phyloP scores from a whole-genome alignment of 257 asterid species.

The Penstemon eatonii region DNA sequence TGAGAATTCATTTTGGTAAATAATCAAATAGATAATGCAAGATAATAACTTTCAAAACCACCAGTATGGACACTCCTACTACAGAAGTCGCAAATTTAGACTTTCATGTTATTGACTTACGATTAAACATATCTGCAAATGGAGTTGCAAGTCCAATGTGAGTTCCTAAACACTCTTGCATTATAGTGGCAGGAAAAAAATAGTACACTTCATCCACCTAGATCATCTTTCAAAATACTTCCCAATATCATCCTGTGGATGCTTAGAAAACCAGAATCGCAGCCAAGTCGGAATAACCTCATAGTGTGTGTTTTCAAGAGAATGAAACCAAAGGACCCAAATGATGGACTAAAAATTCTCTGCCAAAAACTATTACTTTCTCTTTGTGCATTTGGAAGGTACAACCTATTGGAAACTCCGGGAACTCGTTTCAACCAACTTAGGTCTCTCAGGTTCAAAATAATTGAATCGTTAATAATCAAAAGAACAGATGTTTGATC shows the following conservation, averaged over 20 bases:
- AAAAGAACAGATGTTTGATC: conserved; percentile 1
- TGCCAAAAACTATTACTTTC: not conserved
- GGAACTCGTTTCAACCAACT: conserved; percentile 22
- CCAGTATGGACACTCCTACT: conserved; percentile 17
- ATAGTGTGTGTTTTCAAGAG: not conserved
- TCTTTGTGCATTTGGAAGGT: conserved; percentile 1
- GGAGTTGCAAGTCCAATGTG: conserved; percentile 2
- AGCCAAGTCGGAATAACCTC: conserved; percentile 1
- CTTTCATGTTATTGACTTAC: not conserved
- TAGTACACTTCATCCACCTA: not conserved
- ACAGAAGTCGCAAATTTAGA: conserved; percentile 1
- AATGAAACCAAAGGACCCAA: not conserved
- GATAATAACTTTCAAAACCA: not conserved
- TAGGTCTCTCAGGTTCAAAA: conserved; percentile 11
- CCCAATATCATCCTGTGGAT: not conserved
- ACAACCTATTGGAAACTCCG: not conserved
- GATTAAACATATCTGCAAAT: not conserved
- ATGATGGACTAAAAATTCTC: not conserved
- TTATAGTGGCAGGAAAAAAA: conserved; percentile 1
- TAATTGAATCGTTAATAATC: conserved; percentile 5
- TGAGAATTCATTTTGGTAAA: too few relatives aligned
- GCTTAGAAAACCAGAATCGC: conserved; percentile 12
- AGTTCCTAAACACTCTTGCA: not conserved
- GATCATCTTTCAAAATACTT: not conserved
- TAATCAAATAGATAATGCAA: too few relatives aligned